Evolutionary conservation across 2,329 filamentous ascomycete genomes (phyloP).

Genomic region (Colletotrichum sp.): DNA sequence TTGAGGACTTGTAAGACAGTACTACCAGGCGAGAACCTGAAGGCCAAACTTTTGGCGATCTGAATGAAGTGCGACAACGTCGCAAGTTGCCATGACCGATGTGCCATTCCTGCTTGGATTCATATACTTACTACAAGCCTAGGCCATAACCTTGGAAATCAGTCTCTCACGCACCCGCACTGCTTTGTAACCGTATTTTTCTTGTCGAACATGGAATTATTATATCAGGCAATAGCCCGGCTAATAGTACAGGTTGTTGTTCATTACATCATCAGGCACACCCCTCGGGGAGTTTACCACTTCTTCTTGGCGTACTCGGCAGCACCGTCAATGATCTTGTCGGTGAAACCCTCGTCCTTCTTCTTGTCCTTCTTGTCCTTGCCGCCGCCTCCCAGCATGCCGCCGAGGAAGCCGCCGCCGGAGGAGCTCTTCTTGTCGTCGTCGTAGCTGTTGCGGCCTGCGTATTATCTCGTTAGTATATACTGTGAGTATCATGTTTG

Average conservation of each 20-base stretch:
- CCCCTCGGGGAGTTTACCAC: not conserved
- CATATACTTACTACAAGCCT: not conserved
- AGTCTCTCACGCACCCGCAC: not conserved
- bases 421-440: not conserved
- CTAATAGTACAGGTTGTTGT: constrained; percentile 6
- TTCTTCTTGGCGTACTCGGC: constrained; percentile 20
- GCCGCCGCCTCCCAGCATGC: constrained; percentile 8
- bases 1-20: constrained; percentile 10
- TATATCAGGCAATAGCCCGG: not conserved
- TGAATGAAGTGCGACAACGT: not conserved
- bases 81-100: not conserved
- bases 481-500: rapidly evolving
- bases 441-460: not conserved
- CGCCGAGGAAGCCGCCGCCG: constrained; percentile 2
- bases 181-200: not conserved
- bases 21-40: constrained; percentile 5
- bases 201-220: not conserved
- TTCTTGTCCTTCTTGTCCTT: constrained; percentile 10
- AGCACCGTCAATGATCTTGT: constrained; percentile 17
- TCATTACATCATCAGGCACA: constrained; percentile 5
- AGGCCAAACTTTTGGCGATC: not conserved
- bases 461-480: not conserved
- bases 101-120: not conserved
- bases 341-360: constrained; percentile 5
- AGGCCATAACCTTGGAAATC: not conserved